Percentiles rank a stretch among this genome's conserved stretches.
Evolutionary conservation across 257 asterid genomes (phyloP).

Genomic region (Nemophila menziesii): DNA sequence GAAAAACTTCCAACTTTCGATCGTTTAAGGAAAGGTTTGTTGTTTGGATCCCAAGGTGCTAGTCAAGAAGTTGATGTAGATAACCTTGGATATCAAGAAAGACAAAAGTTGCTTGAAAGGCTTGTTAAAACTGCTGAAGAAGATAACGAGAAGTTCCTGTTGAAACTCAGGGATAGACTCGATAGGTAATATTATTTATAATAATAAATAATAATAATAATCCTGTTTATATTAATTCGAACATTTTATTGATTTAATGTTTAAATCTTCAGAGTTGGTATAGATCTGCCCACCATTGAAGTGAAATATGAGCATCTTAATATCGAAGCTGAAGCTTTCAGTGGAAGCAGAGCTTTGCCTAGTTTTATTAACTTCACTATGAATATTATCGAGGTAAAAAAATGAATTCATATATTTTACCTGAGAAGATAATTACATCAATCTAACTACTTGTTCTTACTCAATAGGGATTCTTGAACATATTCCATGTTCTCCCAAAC

Average conservation of each 20-base stretch:
- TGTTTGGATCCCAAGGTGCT: constrained; percentile 39
- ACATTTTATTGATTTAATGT: not conserved
- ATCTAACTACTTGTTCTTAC: not conserved
- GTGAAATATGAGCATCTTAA: constrained; percentile 14
- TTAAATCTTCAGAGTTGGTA: constrained; percentile 11
- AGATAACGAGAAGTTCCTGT: constrained; percentile 20
- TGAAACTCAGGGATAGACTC: constrained; percentile 17
- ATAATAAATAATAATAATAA: too few species aligned
- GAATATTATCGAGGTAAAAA: constrained; percentile 8
- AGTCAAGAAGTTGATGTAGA: constrained; percentile 32
- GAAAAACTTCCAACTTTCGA: constrained; percentile 59
- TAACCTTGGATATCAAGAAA: constrained; percentile 36
- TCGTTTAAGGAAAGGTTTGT: constrained; percentile 48
- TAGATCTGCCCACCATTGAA: constrained; percentile 16
- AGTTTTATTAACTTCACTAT: constrained; percentile 7
- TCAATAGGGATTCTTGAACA: constrained; percentile 5
- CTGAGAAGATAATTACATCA: not conserved
- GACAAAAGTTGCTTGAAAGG: constrained; percentile 14
- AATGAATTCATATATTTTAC: not conserved
- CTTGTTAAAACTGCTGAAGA: constrained; percentile 13
- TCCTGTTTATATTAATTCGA: too few species aligned
- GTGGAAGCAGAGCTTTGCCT: constrained; percentile 16
- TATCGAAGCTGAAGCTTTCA: constrained; percentile 14
- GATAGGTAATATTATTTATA: constrained; percentile 12
- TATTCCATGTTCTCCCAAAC: constrained; percentile 29